phyloP scores from a whole-genome alignment of 148 eudicot genomes.

The Cornus controversa region DNA sequence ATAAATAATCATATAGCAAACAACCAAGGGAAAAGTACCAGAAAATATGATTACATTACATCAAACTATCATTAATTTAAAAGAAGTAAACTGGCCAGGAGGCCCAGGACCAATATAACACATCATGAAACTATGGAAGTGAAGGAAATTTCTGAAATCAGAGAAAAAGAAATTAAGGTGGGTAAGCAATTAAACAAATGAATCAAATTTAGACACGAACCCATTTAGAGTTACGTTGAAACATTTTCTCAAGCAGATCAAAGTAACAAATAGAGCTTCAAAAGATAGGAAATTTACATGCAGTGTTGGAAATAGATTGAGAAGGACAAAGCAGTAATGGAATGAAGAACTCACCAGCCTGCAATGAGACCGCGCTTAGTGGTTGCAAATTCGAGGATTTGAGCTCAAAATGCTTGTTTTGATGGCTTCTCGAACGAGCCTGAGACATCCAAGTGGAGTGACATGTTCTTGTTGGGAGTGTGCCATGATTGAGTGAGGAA shows the following conservation, averaged over 20 bases:
- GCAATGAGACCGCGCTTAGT: slow-evolving; percentile 40
- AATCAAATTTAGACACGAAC: no score
- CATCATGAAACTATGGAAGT: no score
- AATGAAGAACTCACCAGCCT: slow-evolving; percentile 32
- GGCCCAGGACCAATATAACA: no score
- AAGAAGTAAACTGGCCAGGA: no score
- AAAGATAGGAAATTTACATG: no score
- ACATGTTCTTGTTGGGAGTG: slow-evolving; percentile 26
- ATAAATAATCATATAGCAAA: not conserved
- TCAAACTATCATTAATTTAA: not conserved
- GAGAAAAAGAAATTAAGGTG: no score
- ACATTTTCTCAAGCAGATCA: no score
- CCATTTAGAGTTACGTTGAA: no score
- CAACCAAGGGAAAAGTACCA: not conserved
- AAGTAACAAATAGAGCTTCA: no score
- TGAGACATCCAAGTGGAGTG: slow-evolving; percentile 43
- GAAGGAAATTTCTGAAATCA: no score
- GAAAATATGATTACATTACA: no score
- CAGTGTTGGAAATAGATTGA: not conserved
- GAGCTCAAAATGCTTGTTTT: slow-evolving; percentile 33
- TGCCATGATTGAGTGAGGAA: slow-evolving; percentile 13
- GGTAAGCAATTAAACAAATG: no score
- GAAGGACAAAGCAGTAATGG: not conserved
- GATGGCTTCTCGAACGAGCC: slow-evolving; percentile 30
- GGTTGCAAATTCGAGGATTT: slow-evolving; percentile 56